Evolutionary conservation across 331 rosid genomes (phyloP), one percentile per base, ranked within the genome.

Genomic region (Rhamnella rubrinervis): DNA sequence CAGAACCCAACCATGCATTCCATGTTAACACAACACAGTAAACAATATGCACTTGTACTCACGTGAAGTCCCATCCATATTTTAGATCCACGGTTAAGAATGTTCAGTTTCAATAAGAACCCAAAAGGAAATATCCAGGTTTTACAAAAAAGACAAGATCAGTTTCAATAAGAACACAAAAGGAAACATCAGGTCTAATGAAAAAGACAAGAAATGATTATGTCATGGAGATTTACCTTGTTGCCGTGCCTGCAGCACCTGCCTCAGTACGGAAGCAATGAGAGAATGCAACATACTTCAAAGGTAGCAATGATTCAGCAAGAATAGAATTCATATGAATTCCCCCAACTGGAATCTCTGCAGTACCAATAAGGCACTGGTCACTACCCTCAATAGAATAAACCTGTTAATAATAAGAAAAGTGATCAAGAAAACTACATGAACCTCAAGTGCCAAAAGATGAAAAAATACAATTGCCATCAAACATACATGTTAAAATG

Each of bases 201-300:
- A 60, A 39, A 47, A 59, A 41, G 57, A 28, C 55, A 67, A 65
- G 53, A 56, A 77, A 55, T 58, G n/a, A 26, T 38, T 49, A 74
- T 17, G 2, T 38, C 74, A 58, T 68, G 28, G 7, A 37, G 18
- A 50, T 38, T 65, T 73, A 93, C 97, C 96, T 87, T 75, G 97
- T 82, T 68, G 97, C 91, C 6, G 92, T 4, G 55, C 98, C 98
- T 53, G 98, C 98, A 61, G 98, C 97, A 73, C 98, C 98, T 2
- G 98, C 98, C 82, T 93, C 98, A 0, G 98, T 93, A 16, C 98
- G 92, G 73, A 89, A 93, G 76, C 98, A 93, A 82, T 93, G 98
- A 61, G 98, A 93, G 80, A 82, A 73, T 74, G 97, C 97, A 17
- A 61, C 96, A 75, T 93, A 93, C 83, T 93, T 93, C 78, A 93